Base-by-base conservation (phyloP, 805 yeast genomes). In the Wickerhamiella azymoides region DNA sequence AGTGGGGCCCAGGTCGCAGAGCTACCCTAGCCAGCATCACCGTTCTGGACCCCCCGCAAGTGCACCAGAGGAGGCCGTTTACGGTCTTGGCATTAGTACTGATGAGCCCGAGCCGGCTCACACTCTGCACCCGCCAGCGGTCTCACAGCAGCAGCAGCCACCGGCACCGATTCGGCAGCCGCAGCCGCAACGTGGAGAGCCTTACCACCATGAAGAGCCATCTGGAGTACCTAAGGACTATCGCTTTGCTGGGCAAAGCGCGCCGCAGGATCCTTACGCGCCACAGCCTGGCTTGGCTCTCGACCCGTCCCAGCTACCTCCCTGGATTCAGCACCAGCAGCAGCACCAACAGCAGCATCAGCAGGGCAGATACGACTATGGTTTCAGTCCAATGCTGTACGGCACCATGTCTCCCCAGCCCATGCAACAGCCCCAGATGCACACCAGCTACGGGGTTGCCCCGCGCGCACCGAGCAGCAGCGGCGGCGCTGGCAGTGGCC, bases 351-450 rank as follows among this genome's bases (percentile, higher is more conserved):
- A 21, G 24, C 49, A 47, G 35, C 38, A 27, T 14, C 50, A 30
- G 38, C 47, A 36, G 8, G 46, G 40, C 24, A 32, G 28, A 6
- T 39, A 36, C 32, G 42, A 43, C n/a, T 46, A 47, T 30, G 46
- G 38, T 13, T 38, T 35, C 21, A 39, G 21, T 13, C 17, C 39
- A 35, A 2, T 38, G 7, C 16, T 37, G 16, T 13, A 27, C 9
- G 14, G 27, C 28, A 7, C 16, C 19, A 3, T 18, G 19, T 11
- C 21, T 6, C 44, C 18, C 17, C 40, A 21, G 39, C 18, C 18
- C 24, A 21, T 21, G 25, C 8, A 26, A 11, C 28, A 13, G 43
- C n/a, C 43, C 19, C 11, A 24, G n/a, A n/a, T 14, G 37, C 30
- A 27, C 21, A 25, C 17, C 13, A 30, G 18, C 33, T 36, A 28